phyloP scores from a whole-genome alignment of 192 early-diverging fungal genomes.

The Gryganskiella cystojenkinii region DNA sequence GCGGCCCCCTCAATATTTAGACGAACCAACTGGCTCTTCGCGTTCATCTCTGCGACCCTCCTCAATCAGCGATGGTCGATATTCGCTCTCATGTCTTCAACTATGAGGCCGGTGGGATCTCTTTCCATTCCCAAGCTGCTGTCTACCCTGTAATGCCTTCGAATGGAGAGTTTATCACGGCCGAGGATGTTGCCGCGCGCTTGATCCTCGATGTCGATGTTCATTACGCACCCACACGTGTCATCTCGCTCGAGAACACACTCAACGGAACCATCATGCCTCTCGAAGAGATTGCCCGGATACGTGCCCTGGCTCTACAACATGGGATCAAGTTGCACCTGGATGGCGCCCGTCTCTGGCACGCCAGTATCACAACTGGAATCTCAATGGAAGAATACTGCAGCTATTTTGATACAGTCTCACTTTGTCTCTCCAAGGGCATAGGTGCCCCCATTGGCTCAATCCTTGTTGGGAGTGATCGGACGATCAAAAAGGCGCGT shows the following conservation, averaged over 20 bases:
- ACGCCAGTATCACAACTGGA: slow-evolving; percentile 79
- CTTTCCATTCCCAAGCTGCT: slow-evolving; percentile 78
- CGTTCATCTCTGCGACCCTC: slow-evolving; percentile 77
- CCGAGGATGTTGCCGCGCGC: slow-evolving; percentile 61
- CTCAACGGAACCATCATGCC: slow-evolving; percentile 85
- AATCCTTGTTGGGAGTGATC: slow-evolving; percentile 75
- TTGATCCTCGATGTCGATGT: slow-evolving; percentile 73
- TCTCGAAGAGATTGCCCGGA: slow-evolving; percentile 74
- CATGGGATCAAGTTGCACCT: slow-evolving; percentile 77
- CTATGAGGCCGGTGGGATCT: slow-evolving; percentile 84
- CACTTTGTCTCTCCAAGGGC: slow-evolving; percentile 90
- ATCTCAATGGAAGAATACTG: slow-evolving; percentile 73
- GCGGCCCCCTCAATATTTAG: background rate
- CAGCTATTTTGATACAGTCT: slow-evolving; percentile 81
- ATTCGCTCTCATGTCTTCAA: slow-evolving; percentile 78
- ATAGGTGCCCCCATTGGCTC: slow-evolving; percentile 93
- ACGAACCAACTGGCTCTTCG: slow-evolving; percentile 85
- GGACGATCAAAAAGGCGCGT: slow-evolving; percentile 79
- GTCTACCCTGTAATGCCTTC: slow-evolving; percentile 69
- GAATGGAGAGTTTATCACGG: slow-evolving; percentile 70
- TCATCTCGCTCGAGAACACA: slow-evolving; percentile 92
- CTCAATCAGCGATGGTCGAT: slow-evolving; percentile 83
- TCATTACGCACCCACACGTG: slow-evolving; percentile 80
- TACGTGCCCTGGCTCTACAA: slow-evolving; percentile 63
- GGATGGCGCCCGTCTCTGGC: slow-evolving; percentile 93